phyloP scores from a whole-genome alignment of 306 rosid species.

The Cicer bijugum region DNA sequence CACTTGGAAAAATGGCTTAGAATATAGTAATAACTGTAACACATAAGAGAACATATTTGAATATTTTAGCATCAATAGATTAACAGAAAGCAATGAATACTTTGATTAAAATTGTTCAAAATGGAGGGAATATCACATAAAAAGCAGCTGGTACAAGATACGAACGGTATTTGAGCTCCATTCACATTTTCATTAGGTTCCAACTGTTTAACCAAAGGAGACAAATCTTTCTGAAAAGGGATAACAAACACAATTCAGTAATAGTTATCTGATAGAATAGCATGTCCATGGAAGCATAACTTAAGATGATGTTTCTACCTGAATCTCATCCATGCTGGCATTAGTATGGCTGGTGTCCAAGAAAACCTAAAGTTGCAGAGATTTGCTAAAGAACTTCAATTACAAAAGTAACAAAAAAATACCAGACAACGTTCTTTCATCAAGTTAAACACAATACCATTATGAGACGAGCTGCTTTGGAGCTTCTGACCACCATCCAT shows the following conservation, averaged over 20 bases:
- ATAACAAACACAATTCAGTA: conserved; percentile 46
- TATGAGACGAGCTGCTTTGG: conserved; percentile 89
- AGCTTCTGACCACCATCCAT: conserved; percentile 92
- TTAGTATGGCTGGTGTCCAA: conserved; percentile 69
- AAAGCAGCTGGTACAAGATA: conserved; percentile 44
- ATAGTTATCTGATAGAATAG: conserved; percentile 36
- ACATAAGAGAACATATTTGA: conserved; percentile 16
- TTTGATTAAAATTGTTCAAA: conserved; percentile 27
- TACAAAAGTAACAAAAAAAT: conserved; percentile 21
- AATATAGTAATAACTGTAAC: conserved; percentile 28
- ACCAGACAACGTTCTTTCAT: conserved; percentile 14
- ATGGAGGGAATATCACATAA: conserved; percentile 33
- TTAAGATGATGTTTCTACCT: conserved; percentile 57
- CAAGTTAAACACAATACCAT: conserved; percentile 61
- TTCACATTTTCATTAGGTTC: conserved; percentile 66
- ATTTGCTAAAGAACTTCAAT: conserved; percentile 47
- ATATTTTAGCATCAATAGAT: conserved; percentile 22
- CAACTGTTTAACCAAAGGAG: conserved; percentile 80
- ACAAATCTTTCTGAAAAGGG: conserved; percentile 80
- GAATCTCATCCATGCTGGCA: conserved; percentile 84
- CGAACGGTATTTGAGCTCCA: conserved; percentile 89
- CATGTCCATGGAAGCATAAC: conserved; percentile 31
- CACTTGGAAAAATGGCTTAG: conserved; percentile 21
- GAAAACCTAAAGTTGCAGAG: conserved; percentile 61
- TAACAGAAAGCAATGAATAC: conserved; percentile 23